These are phyloP conservation scores for Mucuna pruriens DNA, from an alignment of 306 rosid species.

Conservation along the genomic window DNA sequence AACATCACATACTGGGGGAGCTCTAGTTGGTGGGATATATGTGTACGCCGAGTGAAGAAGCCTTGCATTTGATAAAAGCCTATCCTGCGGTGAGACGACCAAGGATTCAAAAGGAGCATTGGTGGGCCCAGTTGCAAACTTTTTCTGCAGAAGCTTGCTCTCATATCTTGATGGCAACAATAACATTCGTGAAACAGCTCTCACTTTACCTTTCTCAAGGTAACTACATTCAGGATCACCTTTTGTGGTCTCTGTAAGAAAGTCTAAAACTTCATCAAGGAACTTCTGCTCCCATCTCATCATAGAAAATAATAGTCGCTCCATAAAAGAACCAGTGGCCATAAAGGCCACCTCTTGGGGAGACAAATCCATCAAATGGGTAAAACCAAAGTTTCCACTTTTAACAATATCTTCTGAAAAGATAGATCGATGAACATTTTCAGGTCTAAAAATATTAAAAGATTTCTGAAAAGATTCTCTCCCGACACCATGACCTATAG, in stretches of 20 bases:
- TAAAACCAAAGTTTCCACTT: conserved; percentile 86
- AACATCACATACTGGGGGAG: conserved; percentile 81
- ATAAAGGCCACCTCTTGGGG: conserved; percentile 84
- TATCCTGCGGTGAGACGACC: conserved; percentile 68
- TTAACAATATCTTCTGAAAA: conserved; percentile 53
- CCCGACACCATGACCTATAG: conserved; percentile 57
- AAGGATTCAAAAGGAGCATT: conserved; percentile 80
- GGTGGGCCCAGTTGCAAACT: conserved; percentile 66
- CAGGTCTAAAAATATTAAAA: conserved; percentile 74
- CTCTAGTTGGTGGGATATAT: conserved; percentile 83
- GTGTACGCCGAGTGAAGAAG: conserved; percentile 87
- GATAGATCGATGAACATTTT: conserved; percentile 70
- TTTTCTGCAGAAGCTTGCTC: conserved; percentile 51
- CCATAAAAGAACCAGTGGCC: conserved; percentile 79
- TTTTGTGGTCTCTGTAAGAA: conserved; percentile 52
- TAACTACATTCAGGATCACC: conserved; percentile 57
- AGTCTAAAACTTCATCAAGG: conserved; percentile 62
- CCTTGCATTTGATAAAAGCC: conserved; percentile 72
- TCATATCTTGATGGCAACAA: conserved; percentile 76
- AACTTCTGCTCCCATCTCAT: conserved; percentile 68
- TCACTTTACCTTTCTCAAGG: conserved; percentile 75
- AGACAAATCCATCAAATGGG: conserved; percentile 80
- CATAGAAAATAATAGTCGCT: conserved; percentile 76
- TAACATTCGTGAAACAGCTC: conserved; percentile 81
- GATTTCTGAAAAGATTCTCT: conserved; percentile 61